phyloP scores from a whole-genome alignment of 2,329 filamentous ascomycete genomes.

The Phaeosphaeriaceae sp. region DNA sequence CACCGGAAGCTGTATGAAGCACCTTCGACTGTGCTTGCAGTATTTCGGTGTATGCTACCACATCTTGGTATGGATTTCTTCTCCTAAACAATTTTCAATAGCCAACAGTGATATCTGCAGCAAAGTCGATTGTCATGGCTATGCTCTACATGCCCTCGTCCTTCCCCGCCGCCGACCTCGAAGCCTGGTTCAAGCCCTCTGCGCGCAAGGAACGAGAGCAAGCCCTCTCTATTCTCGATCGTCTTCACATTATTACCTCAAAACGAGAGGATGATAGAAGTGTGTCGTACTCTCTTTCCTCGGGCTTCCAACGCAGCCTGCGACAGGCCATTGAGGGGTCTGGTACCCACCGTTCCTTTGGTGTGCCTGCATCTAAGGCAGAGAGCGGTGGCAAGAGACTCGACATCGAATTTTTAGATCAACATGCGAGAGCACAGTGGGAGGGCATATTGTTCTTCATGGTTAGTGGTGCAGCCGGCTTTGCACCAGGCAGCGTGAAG shows the following conservation, averaged over 20 bases:
- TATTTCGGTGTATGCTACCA: conserved; percentile 96
- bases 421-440: conserved; percentile 88
- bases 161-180: conserved; percentile 78
- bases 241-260: conserved; percentile 81
- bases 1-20: conserved; percentile 94
- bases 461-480: conserved; percentile 72
- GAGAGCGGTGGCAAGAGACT: conserved; percentile 68
- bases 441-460: conserved; percentile 96
- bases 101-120: conserved; percentile 52
- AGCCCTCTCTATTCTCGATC: conserved; percentile 78
- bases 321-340: conserved; percentile 87
- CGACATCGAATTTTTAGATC: conserved; percentile 76
- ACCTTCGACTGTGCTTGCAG: conserved; percentile 91
- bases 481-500: conserved; percentile 52
- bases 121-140: conserved; percentile 95
- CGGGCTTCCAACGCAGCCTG: conserved; percentile 82
- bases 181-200: conserved; percentile 80
- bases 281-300: conserved; percentile 76
- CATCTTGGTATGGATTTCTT: conserved; percentile 72
- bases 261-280: conserved; percentile 63
- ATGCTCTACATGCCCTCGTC: conserved; percentile 89
- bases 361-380: conserved; percentile 75
- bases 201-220: conserved; percentile 79
- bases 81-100: neutral
- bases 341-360: conserved; percentile 86